These are phyloP conservation scores for Euphorbia tirucalli DNA, from an alignment of 345 rosid genomes.

Conservation along the genomic window DNA sequence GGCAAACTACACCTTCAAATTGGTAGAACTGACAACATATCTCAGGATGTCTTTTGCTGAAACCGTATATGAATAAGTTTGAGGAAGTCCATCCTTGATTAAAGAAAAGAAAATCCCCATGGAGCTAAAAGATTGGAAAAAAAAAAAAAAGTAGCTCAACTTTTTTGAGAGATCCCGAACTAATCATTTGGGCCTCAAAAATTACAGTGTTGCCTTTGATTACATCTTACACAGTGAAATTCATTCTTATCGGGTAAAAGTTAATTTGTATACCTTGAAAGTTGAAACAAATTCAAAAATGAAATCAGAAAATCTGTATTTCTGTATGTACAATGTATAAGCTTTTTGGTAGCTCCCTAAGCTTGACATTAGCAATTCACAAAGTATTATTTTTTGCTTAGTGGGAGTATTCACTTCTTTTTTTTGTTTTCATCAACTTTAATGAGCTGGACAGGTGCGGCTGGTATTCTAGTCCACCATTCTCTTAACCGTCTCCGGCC, in stretches of 20 bases:
- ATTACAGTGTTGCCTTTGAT: background rate
- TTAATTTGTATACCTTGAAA: background rate
- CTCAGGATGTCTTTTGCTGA: too few relatives aligned
- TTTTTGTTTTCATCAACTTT: constrained; percentile 60
- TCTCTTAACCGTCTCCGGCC: constrained; percentile 69
- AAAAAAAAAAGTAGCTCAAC: too few relatives aligned
- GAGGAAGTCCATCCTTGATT: too few relatives aligned
- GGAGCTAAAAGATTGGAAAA: too few relatives aligned
- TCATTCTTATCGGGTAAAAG: too few relatives aligned
- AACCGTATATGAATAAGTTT: too few relatives aligned
- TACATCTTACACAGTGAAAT: background rate
- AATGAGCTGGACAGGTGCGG: constrained; percentile 76
- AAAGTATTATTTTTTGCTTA: too few relatives aligned
- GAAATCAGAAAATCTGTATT: background rate
- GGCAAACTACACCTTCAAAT: too few relatives aligned
- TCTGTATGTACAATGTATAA: background rate
- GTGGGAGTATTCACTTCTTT: constrained; percentile 42
- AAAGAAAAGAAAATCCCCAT: too few relatives aligned
- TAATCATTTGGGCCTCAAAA: too few relatives aligned
- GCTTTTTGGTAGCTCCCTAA: background rate
- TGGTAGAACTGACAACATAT: too few relatives aligned
- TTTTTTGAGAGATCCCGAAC: too few relatives aligned
- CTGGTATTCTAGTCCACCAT: constrained; percentile 93
- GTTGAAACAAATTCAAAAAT: background rate
- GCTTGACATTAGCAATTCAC: constrained; percentile 11